Base-by-base conservation (phyloP, 371 early-diverging fungal genomes). In the Nosema granulosis region DNA sequence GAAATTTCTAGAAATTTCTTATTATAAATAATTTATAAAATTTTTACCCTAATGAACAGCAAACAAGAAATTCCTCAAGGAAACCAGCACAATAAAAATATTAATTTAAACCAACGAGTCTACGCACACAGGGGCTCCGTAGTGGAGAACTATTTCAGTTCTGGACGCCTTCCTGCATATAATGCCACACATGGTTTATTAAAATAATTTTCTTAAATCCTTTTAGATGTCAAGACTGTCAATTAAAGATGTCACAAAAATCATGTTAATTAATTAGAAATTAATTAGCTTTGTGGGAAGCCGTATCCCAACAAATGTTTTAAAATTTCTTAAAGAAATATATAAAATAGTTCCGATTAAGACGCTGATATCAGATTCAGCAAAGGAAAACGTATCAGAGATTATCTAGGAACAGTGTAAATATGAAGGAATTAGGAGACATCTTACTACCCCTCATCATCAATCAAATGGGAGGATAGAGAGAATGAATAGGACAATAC, bases 401-500 rank as follows among this genome's bases (percentile, higher is more conserved):
- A 16, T 37, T 3, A 11, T 63, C 9, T 3, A 3, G 34, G 6
- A 37, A 6, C 37, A 34, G 6, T 9, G 12, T 11, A 63, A 18
- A 18, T 1, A 31, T 18, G 34, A 63, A 18, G 63, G 63, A 1
- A 35, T 63, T 3, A 22, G 3, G 28, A 18, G 16, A 13, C 63
- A 63, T 35, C 11, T 11, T 12, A 34, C 35, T 34, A 31, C 32
- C 9, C 63, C 63, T 11, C 63, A 63, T 63, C 50, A 66, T 26
- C 51, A 29, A 3, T 49, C 50, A 3, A 66, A 66, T 66, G 43
- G 66, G 1, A 66, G 66, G 49, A 43, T 66, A 20, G 54, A 54
- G 22, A 54, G 63, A 37, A 11, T 6, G 38, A 38, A 18, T 66
- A 18, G 43, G 16, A 43, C 43, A 16, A 9, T 43, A 43, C 43